Evolutionary conservation across 169 alveolate genomes (phyloP), one percentile per base, ranked within the genome.

Genomic region (Toxoplasma gondii): DNA sequence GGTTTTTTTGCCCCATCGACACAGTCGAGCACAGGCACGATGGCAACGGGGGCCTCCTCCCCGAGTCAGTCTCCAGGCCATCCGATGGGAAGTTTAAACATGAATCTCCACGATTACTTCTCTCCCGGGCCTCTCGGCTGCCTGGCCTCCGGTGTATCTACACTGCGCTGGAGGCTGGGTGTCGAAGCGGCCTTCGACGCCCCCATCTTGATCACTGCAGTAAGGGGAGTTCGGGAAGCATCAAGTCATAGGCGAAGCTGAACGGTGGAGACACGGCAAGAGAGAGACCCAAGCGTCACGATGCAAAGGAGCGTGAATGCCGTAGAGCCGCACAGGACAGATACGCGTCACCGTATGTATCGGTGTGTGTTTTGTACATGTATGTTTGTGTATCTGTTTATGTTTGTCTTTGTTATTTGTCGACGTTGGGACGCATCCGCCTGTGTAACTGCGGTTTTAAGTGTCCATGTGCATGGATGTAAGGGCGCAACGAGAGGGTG

Each of bases 91-190:
- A 49, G 58, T 12, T 7, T 49, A 12, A 4, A 49, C 22, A 49
- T 12, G 22, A 49, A 49, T 49, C 12, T 49, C 74, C 24, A 64
- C 74, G 74, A 64, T 1, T 64, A 16, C 34, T 27, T 64, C 74
- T 64, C 74, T 16, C 74, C 74, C 7, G 74, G 74, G 74, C 74
- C 74, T 49, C 58, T 49, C 31, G 74, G 74, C 31, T 1, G 4
- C 31, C 74, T 16, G n/a, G 9, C 74, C 34, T 27, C 24, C 34
- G 74, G 74, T 27, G 74, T 64, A 16, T 19, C 74, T 16, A 64
- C 95, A 2, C 58, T 94, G 17, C 86, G 96, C 41, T 95, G 96
- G 96, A 95, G 88, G 88, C 83, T 95, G 1, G 96, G 96, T 17
- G 84, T 95, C 0, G 95, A 95, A n/a, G 91, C 95, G 0, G 94